Percentiles rank a stretch among this genome's conserved stretches.
Evolutionary conservation across 139 green algal genomes (phyloP).

Genomic region (Microglena sp.): DNA sequence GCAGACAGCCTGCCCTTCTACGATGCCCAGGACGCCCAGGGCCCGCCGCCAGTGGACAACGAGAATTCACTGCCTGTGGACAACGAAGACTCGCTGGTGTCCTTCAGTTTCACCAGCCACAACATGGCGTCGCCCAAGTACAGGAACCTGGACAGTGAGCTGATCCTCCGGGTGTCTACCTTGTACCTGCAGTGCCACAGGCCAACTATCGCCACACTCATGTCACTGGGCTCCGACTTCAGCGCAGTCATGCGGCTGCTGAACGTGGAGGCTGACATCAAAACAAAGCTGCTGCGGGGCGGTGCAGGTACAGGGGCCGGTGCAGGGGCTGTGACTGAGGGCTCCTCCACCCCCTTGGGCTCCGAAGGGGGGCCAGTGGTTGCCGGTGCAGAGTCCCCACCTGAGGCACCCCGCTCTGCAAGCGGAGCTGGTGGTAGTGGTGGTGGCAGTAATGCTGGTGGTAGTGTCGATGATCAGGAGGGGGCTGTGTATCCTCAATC

Average conservation of each 20-base stretch:
- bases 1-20: not conserved
- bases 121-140: conserved; percentile 26
- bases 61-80: not conserved
- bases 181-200: conserved; percentile 77
- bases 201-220: conserved; percentile 81
- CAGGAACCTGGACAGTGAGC: conserved; percentile 43
- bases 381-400: no score
- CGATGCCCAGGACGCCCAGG: not conserved
- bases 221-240: conserved; percentile 69
- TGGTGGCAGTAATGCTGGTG: no score
- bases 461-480: no score
- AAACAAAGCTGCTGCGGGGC: not conserved
- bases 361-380: no score
- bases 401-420: no score
- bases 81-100: not conserved
- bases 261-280: no score
- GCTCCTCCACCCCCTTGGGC: no score
- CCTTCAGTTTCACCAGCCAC: not conserved
- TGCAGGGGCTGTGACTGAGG: not conserved
- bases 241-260: no score
- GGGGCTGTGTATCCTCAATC: no score
- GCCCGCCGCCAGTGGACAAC: no score
- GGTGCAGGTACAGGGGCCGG: not conserved
- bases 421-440: no score
- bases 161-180: conserved; percentile 54